Evolutionary conservation across 176 grass and related monocot species (phyloP), one percentile per base, ranked within the genome.

Genomic region (Carex myosuroides): DNA sequence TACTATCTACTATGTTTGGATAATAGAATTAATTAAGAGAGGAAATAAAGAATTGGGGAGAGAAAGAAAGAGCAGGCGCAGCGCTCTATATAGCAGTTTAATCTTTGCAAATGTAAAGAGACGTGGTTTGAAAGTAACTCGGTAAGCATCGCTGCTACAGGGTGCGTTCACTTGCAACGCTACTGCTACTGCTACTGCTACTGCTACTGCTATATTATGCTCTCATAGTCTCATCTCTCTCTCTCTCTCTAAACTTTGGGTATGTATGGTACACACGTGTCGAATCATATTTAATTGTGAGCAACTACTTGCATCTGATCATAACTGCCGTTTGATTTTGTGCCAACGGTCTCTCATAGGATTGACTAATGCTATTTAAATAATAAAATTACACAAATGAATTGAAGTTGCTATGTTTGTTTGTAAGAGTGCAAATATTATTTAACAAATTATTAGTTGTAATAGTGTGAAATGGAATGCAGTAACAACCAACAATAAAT

Each of bases 41-140:
- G n/a, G 41, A 48, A 73, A 73, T 73, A 73, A 73, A 74, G 70
- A 74, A 52, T 26, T 74, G 70, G 20, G 42, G 42, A 74, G 42
- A 74, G 70, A 42, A 5, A 74, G 20, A 52, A 5, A 74, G 20
- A 52, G 42, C 17, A 18, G 42, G 41, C 42, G 70, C 42, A 20
- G 41, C 42, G 70, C 42, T 74, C 52, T 74, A 74, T 74, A 74
- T 72, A 72, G 41, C 0, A 72, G n/a, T 44, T 46, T 21, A 41
- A 42, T 42, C 2, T 18, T 24, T 13, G 21, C 24, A 4, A 64
- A 13, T 24, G 10, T 9, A 72, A 37, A 74, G 44, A 74, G 41
- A 74, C 70, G 70, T 74, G 70, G 70, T 50, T 26, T 48, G 20
- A 74, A 74, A 74, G 70, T 8, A 74, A 74, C 70, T 16, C 20